Base-by-base conservation (phyloP, 306 rosid genomes). In the Rubus idaeus region DNA sequence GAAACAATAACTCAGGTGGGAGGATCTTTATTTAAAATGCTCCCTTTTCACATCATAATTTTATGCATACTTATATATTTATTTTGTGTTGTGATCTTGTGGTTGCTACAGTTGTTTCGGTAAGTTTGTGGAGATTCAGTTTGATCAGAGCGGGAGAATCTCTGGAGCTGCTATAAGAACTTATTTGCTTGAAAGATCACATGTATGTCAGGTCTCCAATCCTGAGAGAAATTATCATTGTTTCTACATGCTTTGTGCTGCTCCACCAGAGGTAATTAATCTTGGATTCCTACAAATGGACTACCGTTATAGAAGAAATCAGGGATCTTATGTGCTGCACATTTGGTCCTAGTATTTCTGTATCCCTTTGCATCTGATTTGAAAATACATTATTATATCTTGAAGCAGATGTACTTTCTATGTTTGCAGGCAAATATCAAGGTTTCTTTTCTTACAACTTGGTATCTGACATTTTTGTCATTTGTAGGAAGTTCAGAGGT, bases 141-240 rank as follows among this genome's bases (percentile, higher is more conserved):
- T 96, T 91, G 99, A 96, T 80, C 86, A 86, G 79, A 78, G 21
- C 21, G 97, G 98, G 80, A 96, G 97, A 86, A 96, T 96, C 82
- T 96, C 99, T 37, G 99, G 99, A 88, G 99, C 99, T 80, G 99
- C 99, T 44, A 90, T 96, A 75, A 89, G 99, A 83, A 96, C 99
- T 75, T 96, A 96, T 85, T 86, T 96, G 78, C 88, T 96, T 74
- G 99, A 96, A 91, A 91, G 99, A 85, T 96, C 99, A 73, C 99
- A 98, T 74, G 99, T 96, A 81, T 96, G 99, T 89, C 99, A 96
- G 86, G 45, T 96, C 86, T 96, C 99, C 17, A 92, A 88, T 82
- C 96, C 99, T 62, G 99, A 96, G 87, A 91, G 99, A 89, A 96
- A 96, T 76, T 96, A 96, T 83, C 99, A 96, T 80, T 96, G 99